Base-by-base conservation (phyloP, 2,329 filamentous ascomycete species). In the Talaromyces marneffei region DNA sequence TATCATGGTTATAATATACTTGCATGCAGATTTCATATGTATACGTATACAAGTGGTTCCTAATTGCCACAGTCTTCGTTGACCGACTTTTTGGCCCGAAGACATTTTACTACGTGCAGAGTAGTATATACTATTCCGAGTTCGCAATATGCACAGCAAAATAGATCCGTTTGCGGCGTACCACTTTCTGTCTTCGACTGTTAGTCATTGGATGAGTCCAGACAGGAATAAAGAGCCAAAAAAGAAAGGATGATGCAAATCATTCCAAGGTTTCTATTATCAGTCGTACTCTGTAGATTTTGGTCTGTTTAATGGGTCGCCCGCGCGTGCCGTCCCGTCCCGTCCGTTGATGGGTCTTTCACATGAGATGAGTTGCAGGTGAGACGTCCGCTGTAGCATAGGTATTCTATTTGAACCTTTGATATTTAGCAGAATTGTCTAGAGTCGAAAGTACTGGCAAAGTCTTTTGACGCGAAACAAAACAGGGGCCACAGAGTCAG, bases 261-360 rank as follows among this genome's bases (percentile, higher is more conserved):
- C 29, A 35, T 52, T 23, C 4, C 48, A 35, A 35, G 29, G 10
- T 10, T 33, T 52, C 16, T 29, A 7, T 18, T 7, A 5, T 33
- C 9, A 33, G 27, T 35, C 46, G 10, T 50, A 10, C 14, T n/a
- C n/a, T n/a, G n/a, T n/a, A n/a, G n/a, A n/a, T 31, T 52, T 35
- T n/a, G n/a, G n/a, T n/a, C 29, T 46, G 42, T 46, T 42, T 7
- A 16, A 33, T 52, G 46, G 46, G 29, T 52, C 29, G 48, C 29
- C 48, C 48, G 18, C 48, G 29, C 48, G 48, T 52, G n/a, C 48
- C 48, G 29, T 52, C 48, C 48, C 48, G 48, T 52, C 48, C 48
- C 48, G 48, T 52, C 48, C 48, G 48, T 52, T 5, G 10, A 48
- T 48, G 44, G 44, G 44, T 29, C 44, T 27, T 48, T 29, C 29